A percentile compares a stretch with the other conserved stretches of the same genome.
Conservation (phyloP, 1,284 basidiomycete species). For the Naganishia cerealis region DNA sequence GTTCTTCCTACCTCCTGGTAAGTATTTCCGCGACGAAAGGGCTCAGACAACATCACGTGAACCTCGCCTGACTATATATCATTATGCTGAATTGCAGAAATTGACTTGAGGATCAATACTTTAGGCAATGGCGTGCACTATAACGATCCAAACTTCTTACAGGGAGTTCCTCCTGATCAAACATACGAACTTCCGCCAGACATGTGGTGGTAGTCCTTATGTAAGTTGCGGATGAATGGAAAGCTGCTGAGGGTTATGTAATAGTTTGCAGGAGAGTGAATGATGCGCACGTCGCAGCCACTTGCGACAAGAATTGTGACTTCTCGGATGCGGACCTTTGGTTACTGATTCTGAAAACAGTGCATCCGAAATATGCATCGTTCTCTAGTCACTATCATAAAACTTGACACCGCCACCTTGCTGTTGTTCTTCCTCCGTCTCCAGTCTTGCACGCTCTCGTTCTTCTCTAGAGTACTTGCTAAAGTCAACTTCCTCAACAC, state of each 20-base stretch:
- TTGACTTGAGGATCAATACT: conserved; percentile 28
- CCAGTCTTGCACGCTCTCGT: conserved; percentile 63
- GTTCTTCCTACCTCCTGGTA: conserved; percentile 51
- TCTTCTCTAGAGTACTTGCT: conserved; percentile 76
- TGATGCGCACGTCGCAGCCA: no score
- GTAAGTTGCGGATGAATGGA: not conserved
- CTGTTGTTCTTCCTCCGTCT: conserved; percentile 63
- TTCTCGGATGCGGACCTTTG: not conserved
- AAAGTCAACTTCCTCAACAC: conserved; percentile 72
- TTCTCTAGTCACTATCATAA: conserved; percentile 72
- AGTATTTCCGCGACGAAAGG: not conserved
- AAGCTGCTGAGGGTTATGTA: not conserved
- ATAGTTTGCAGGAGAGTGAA: not conserved
- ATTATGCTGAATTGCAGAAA: conserved; percentile 10
- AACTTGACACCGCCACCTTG: conserved; percentile 63
- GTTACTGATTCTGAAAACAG: not conserved
- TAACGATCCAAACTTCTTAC: conserved; percentile 26
- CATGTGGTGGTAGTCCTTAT: conserved; percentile 29
- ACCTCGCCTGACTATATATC: not conserved
- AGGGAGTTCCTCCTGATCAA: conserved; percentile 19
- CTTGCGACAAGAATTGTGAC: not conserved
- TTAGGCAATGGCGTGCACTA: conserved; percentile 29
- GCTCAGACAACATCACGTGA: not conserved
- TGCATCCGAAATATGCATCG: conserved; percentile 28
- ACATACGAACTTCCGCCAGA: conserved; percentile 31